phyloP scores from a whole-genome alignment of 495 filamentous ascomycete species.

The Xylaria cubensis region DNA sequence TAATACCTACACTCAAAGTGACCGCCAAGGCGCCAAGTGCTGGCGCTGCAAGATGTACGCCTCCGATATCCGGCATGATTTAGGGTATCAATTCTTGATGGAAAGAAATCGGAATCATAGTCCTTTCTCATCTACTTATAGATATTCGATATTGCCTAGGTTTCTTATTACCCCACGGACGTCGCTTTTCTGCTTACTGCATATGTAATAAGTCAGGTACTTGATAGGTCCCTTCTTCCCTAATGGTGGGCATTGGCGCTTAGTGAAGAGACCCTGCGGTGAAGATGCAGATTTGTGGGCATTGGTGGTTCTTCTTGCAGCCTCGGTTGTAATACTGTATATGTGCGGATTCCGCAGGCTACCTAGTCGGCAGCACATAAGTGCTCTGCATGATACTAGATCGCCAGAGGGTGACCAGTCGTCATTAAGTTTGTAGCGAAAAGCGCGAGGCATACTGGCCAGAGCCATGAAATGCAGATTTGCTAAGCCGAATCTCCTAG shows the following conservation, averaged over 20 bases:
- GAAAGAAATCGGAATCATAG: not conserved
- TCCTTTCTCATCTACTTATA: not conserved
- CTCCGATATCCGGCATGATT: conserved; percentile 17
- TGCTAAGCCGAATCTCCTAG: not conserved
- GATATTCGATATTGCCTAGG: not conserved
- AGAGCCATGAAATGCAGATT: not conserved
- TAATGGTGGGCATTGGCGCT: not conserved
- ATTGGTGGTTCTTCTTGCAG: not conserved
- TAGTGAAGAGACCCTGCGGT: not conserved
- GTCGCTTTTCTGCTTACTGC: not conserved
- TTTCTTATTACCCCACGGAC: not conserved
- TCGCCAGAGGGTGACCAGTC: not conserved
- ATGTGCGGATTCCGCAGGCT: not conserved
- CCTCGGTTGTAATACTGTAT: not conserved
- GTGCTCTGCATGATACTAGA: not conserved
- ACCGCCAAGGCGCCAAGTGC: conserved; percentile 6
- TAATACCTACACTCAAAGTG: conserved; percentile 6
- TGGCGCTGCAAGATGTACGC: not conserved
- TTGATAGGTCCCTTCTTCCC: not conserved
- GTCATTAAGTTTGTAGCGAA: not conserved
- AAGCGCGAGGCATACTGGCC: not conserved
- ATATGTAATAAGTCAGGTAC: not conserved
- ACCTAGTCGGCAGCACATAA: not conserved
- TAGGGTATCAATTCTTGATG: not conserved
- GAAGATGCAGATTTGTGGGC: not conserved